phyloP scores from a whole-genome alignment of 768 basidiomycete genomes.

The Cubamyces lactineus region DNA sequence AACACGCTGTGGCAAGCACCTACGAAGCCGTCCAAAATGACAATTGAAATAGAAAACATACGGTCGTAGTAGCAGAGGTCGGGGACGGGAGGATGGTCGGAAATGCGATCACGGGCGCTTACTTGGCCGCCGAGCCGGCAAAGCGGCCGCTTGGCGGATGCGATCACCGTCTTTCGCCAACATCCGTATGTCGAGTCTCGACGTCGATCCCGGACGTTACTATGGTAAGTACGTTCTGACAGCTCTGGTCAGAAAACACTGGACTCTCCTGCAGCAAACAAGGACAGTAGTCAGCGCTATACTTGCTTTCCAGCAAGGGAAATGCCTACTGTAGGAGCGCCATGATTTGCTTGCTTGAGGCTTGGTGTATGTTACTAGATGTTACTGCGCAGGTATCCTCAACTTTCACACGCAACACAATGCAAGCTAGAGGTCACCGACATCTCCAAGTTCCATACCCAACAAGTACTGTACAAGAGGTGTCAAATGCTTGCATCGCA shows the following conservation, averaged over 20 bases:
- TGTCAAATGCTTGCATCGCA: neutral
- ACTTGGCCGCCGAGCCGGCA: neutral
- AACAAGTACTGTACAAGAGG: neutral
- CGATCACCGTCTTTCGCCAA: slow-evolving; percentile 6
- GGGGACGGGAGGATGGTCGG: neutral
- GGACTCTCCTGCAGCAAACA: neutral
- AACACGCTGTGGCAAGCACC: no score
- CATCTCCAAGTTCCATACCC: slow-evolving; percentile 8
- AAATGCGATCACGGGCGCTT: neutral
- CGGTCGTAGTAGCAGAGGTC: no score
- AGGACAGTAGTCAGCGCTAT: neutral
- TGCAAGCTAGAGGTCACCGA: slow-evolving; percentile 10
- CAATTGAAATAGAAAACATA: no score
- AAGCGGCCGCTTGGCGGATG: neutral
- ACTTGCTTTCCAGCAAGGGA: neutral
- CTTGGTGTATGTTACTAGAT: no score
- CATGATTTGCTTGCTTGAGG: no score
- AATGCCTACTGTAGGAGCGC: neutral
- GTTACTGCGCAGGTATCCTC: no score
- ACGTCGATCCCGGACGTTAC: slow-evolving; percentile 10
- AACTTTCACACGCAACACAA: no score
- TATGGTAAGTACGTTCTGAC: neutral
- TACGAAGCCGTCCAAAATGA: no score
- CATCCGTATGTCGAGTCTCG: neutral
- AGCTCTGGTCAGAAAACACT: neutral